Conservation (phyloP, 164 flowering plant genomes). For the Magnolia officinalis region DNA sequence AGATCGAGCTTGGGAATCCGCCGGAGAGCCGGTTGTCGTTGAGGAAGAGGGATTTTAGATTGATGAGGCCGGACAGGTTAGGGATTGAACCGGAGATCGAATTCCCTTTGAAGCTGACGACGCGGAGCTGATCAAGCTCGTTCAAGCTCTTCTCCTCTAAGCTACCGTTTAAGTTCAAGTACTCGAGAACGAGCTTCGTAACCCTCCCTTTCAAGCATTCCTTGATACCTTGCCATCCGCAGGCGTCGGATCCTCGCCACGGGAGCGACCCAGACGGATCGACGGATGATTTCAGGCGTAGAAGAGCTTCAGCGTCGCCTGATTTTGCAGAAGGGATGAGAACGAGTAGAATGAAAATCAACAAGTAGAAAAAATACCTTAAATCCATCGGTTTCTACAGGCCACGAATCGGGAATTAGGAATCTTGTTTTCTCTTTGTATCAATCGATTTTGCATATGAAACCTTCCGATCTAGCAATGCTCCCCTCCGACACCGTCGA, state of each 20-base stretch:
- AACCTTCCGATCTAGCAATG: neutral
- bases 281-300: slow-evolving; percentile 38
- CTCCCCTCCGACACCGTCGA: neutral
- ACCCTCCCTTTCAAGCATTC: slow-evolving; percentile 71
- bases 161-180: slow-evolving; percentile 47
- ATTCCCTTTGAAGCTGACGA: slow-evolving; percentile 74
- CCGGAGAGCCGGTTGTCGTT: slow-evolving; percentile 65
- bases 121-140: slow-evolving; percentile 72
- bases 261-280: slow-evolving; percentile 44
- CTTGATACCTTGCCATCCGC: slow-evolving; percentile 67
- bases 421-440: neutral
- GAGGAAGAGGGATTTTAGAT: slow-evolving; percentile 74
- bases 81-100: slow-evolving; percentile 70
- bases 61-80: slow-evolving; percentile 50
- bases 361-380: slow-evolving; percentile 8
- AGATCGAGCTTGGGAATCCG: slow-evolving; percentile 54
- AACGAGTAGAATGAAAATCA: slow-evolving; percentile 6
- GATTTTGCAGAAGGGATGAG: slow-evolving; percentile 24
- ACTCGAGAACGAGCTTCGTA: slow-evolving; percentile 68
- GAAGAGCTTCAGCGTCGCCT: slow-evolving; percentile 44
- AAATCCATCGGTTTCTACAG: slow-evolving; percentile 6
- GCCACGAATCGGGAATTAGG: neutral
- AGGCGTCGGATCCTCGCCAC: slow-evolving; percentile 40
- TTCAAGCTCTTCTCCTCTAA: slow-evolving; percentile 42
- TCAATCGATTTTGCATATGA: too few species aligned